Evolutionary conservation across 257 asterid genomes (phyloP), one percentile per base, ranked within the genome.

Genomic region (Forsythia suspensa): DNA sequence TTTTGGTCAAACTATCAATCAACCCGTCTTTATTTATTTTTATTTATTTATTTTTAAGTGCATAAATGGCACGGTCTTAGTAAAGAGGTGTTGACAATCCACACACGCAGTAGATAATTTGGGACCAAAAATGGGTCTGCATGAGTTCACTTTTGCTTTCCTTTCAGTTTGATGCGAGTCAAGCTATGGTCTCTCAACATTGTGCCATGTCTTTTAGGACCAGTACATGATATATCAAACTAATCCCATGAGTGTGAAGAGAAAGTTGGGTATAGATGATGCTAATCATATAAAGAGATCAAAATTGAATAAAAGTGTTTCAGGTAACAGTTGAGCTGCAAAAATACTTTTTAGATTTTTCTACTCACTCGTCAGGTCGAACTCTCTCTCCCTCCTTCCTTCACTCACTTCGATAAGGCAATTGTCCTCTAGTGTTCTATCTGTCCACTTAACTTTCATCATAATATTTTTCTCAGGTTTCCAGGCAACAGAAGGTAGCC

Each of bases 201-300:
- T 15, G 37, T 29, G 5, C 1, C 6, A 13, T 61, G 39, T 40
- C 68, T 20, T 79, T 67, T 77, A 77, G 87, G 86, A 80, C 48
- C 29, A 40, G 68, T 73, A 39, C 83, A 78, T 65, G 74, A 77
- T 18, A 36, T 76, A 76, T 72, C 73, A 75, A 75, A 39, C 51
- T 8, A 76, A 72, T 41, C 41, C 76, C 48, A 67, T 38, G 72
- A 46, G 82, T 72, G 76, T 73, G 78, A 90, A 93, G 90, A 86
- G 98, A 69, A 87, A 85, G 87, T 76, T 72, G 44, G 42, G 70
- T 67, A 73, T 83, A 36, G 89, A 82, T 59, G 92, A 89, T 34
- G 76, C 77, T 37, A 55, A 55, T 72, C 71, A 38, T 42, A 57
- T 65, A 12, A 92, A 94, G 88, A 92, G 86, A 80, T 65, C 83